phyloP scores from a whole-genome alignment of 192 early-diverging fungal species.

The Umbelopsis vinacea region DNA sequence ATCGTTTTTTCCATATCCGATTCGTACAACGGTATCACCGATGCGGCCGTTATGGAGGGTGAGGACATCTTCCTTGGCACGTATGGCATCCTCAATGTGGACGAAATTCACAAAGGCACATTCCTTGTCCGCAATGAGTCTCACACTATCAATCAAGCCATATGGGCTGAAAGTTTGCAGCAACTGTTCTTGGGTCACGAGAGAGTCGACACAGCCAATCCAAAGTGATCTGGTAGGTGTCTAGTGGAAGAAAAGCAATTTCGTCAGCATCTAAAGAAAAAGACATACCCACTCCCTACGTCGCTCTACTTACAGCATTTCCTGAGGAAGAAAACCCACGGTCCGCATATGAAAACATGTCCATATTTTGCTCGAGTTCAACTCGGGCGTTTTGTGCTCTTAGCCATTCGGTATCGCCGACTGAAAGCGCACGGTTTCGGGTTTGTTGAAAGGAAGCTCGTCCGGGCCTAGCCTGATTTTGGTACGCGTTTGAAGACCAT shows the following conservation, averaged over 20 bases:
- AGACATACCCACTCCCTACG: background rate
- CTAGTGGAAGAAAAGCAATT: background rate
- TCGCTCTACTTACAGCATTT: conserved; percentile 1
- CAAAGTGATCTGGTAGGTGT: conserved; percentile 89
- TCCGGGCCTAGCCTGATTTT: background rate
- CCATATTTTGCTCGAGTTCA: conserved; percentile 6
- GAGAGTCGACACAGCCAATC: conserved; percentile 90
- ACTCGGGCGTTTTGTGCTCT: conserved; percentile 4
- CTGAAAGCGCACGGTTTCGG: background rate
- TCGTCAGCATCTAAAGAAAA: background rate
- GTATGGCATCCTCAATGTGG: conserved; percentile 83
- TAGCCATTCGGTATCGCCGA: conserved; percentile 18
- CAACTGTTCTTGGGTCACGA: conserved; percentile 78
- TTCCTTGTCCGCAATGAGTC: conserved; percentile 91
- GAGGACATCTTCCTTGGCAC: conserved; percentile 86
- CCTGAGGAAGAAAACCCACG: background rate
- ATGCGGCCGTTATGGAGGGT: conserved; percentile 70
- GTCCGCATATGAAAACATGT: background rate
- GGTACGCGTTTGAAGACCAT: background rate
- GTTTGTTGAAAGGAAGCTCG: background rate
- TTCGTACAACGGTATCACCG: conserved; percentile 76
- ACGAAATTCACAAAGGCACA: conserved; percentile 94
- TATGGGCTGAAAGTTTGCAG: conserved; percentile 83
- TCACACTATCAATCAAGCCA: conserved; percentile 87
- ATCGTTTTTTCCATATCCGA: conserved; percentile 84